Conservation (phyloP, 2,329 filamentous ascomycete species). For the Zarea fungicola region DNA sequence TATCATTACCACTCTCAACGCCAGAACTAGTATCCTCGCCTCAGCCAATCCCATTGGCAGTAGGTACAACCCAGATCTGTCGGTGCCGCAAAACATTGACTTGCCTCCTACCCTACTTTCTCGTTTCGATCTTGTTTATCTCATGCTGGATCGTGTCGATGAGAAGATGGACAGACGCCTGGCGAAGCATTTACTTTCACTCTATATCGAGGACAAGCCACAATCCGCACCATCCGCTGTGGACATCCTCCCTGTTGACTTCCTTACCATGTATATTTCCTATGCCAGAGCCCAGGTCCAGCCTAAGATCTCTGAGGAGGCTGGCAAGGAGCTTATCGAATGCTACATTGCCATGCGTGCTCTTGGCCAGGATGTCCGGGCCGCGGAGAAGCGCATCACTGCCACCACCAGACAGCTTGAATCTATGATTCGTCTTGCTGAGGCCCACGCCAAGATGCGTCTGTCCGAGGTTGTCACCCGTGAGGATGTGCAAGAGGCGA, state of each 20-base stretch:
- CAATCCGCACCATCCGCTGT: conserved; percentile 69
- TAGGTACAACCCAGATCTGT: conserved; percentile 93
- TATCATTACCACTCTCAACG: conserved; percentile 95
- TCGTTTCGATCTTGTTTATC: conserved; percentile 93
- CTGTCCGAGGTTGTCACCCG: conserved; percentile 70
- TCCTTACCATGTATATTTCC: conserved; percentile 93
- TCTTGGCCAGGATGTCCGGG: conserved; percentile 79
- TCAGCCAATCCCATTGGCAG: conserved; percentile 97
- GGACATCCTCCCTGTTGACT: conserved; percentile 88
- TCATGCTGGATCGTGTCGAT: conserved; percentile 90
- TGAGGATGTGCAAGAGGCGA: conserved; percentile 82
- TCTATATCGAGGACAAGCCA: conserved; percentile 94
- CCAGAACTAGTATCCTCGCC: conserved; percentile 88
- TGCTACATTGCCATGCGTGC: conserved; percentile 94
- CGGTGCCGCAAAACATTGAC: conserved; percentile 97
- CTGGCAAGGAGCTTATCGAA: conserved; percentile 76
- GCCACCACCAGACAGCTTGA: conserved; percentile 95
- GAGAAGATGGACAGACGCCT: conserved; percentile 84
- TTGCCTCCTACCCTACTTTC: conserved; percentile 91
- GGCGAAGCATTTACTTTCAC: conserved; percentile 86
- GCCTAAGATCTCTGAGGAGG: conserved; percentile 72
- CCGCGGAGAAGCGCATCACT: conserved; percentile 92
- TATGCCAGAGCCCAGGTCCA: conserved; percentile 86
- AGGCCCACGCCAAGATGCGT: conserved; percentile 98
- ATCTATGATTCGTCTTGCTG: conserved; percentile 94